Evolutionary conservation across 2,329 filamentous ascomycete species (phyloP), one percentile per base, ranked within the genome.

Genomic region (Ampelomyces quisqualis): DNA sequence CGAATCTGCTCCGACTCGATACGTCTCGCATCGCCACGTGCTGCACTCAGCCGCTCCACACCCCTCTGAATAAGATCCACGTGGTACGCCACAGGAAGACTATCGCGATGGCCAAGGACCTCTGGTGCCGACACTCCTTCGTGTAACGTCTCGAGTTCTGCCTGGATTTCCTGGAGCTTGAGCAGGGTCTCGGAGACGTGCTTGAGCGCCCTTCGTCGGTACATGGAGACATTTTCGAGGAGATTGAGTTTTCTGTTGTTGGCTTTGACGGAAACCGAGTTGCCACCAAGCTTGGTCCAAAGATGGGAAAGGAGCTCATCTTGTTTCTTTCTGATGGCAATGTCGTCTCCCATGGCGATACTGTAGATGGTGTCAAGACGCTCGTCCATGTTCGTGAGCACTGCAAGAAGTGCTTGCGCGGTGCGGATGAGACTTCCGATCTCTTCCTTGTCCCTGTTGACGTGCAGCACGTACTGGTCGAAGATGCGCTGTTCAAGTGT

Each of bases 391-490:
- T 79, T 79, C 15, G 79, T 73, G 2, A 94, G 78, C 1, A 85
- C 75, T 9, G 73, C 67, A 6, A 90, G 74, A 7, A 91, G 77
- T 1, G 78, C 78, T 50, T 86, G 79, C 0, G 87, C 87, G 62
- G 88, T 83, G 32, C 78, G 61, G 46, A 93, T 86, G 10, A 94
- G 77, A 13, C 67, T 66, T 3, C 73, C 69, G 47, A 91, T 87
- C 57, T 86, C 82, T 29, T 85, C 82, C 45, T 85, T 84, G 8
- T 90, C 80, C 10, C 82, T 75, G 15, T 75, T 71, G 1, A 86
- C 85, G 68, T 91, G 87, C 40, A 82, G 77, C 15, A 90, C 75
- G 63, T 91, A 93, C 60, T 87, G 84, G 47, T 89, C 80, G 24
- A 87, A 73, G 1, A 93, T 70, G 7, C 79, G 77, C 38, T 81